Evolutionary conservation across 1,284 basidiomycete genomes (phyloP).

Genomic region (Fomitopsis palustris): DNA sequence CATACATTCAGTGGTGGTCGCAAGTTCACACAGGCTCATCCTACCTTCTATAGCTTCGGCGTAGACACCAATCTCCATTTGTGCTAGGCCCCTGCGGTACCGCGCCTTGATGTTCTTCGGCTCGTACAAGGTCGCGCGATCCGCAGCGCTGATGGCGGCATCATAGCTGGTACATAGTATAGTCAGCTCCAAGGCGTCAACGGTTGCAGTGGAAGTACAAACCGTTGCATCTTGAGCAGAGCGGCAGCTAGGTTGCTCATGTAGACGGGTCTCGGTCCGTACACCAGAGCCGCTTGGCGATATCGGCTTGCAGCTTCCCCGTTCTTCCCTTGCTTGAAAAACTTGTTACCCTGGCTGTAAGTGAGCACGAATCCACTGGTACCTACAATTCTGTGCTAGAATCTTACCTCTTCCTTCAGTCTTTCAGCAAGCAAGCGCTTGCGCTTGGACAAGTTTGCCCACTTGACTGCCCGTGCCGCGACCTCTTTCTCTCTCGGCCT

Average conservation of each 20-base stretch:
- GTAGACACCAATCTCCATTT: constrained; percentile 34
- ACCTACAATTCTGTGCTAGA: background rate
- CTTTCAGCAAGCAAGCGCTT: constrained; percentile 6
- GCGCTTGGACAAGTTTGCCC: constrained; percentile 3
- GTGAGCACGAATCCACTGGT: background rate
- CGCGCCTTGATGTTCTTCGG: constrained; percentile 40
- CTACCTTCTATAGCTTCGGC: constrained; percentile 36
- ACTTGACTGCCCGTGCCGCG: constrained; percentile 5
- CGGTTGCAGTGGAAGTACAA: constrained; percentile 9
- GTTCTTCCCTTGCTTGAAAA: constrained; percentile 17
- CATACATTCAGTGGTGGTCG: background rate
- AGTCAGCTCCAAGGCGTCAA: background rate
- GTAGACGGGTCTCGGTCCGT: constrained; percentile 28
- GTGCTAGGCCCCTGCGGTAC: constrained; percentile 39
- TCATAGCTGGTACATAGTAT: constrained; percentile 13
- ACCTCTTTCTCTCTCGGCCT: constrained; percentile 13
- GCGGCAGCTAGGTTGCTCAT: constrained; percentile 39
- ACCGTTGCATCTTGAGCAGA: constrained; percentile 40
- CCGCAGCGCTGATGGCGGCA: constrained; percentile 39
- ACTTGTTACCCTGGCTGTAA: constrained; percentile 21
- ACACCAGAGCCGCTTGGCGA: constrained; percentile 17
- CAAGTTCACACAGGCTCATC: background rate
- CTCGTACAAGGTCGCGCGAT: constrained; percentile 36
- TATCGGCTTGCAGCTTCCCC: constrained; percentile 22
- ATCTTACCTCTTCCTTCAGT: constrained; percentile 8